Evolutionary conservation across 1,284 basidiomycete genomes (phyloP).

Genomic region (Coniophora puteana): DNA sequence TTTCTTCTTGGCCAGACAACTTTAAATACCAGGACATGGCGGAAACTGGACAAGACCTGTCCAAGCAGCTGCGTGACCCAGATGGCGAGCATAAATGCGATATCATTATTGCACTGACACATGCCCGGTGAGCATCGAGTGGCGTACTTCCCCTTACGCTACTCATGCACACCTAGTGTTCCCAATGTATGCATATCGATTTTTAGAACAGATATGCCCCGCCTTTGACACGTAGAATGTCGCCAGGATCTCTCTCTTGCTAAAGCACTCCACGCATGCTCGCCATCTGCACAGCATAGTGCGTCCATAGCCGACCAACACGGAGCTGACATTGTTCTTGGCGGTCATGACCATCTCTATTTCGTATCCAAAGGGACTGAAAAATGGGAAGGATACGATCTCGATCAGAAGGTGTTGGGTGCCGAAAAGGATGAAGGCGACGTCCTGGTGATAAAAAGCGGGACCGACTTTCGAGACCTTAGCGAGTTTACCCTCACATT

Average conservation of each 20-base stretch:
- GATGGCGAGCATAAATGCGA: conserved; percentile 55
- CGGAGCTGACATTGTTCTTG: conserved; percentile 83
- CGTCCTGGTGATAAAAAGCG: conserved; percentile 78
- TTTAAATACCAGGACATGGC: conserved; percentile 59
- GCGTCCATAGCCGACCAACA: conserved; percentile 51
- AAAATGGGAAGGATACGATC: conserved; percentile 70
- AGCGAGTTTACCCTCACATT: conserved; percentile 72
- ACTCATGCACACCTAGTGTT: conserved; percentile 23
- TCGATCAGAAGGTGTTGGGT: conserved; percentile 56
- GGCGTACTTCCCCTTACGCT: not conserved
- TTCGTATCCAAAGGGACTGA: conserved; percentile 76
- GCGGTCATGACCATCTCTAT: conserved; percentile 90
- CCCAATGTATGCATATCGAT: conserved; percentile 40
- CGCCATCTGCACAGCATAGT: conserved; percentile 47
- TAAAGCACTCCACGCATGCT: conserved; percentile 59
- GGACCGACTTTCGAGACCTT: conserved; percentile 88
- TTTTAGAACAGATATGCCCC: conserved; percentile 28
- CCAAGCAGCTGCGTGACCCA: conserved; percentile 55
- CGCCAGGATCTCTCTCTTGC: conserved; percentile 57
- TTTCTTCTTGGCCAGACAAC: conserved; percentile 63
- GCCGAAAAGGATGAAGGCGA: conserved; percentile 75
- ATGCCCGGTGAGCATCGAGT: conserved; percentile 42
- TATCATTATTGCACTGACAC: conserved; percentile 66
- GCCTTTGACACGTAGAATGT: conserved; percentile 42
- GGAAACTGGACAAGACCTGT: conserved; percentile 49